Base-by-base conservation (phyloP, 208 protist species). In the Balamuthia mandrillaris region DNA sequence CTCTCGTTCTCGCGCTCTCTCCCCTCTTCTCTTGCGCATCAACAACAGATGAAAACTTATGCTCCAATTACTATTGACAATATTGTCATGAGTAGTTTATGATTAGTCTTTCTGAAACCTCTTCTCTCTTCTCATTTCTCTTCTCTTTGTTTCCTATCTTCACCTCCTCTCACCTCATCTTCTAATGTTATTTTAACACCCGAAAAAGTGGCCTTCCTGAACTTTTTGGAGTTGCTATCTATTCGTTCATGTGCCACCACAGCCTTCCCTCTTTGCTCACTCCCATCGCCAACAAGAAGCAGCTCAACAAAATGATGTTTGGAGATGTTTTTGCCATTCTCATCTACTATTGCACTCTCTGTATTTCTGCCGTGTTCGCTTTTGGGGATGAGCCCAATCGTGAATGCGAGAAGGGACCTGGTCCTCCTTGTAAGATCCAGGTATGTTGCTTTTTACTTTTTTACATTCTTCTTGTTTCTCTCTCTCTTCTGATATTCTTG, bases 191-290 rank as follows among this genome's bases (percentile, higher is more conserved):
- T 18, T 54, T 54, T 54, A 54, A 54, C 18, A n/a, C 47, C 47
- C 18, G 47, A 12, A 12, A 39, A 33, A 70, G 44, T 37, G 29
- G 45, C 41, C 41, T 91, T 33, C 60, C 87, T 24, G 29, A 21
- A 3, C 68, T 92, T 3, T 92, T 88, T 83, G 88, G 89, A 45
- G 79, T 77, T 44, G 42, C 33, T 14, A 82, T 92, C 33, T 92
- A 92, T 75, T 61, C 86, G 12, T 92, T 92, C n/a, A 92, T 92
- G 90, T 90, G 83, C 42, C 90, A 92, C 75, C 90, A 92, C 54
- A 78, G 47, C 18, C 37, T 91, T 9, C 89, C 89, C 47, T 72
- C 81, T 0, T 87, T 91, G 52, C 49, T 91, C 49, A 70, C 58
- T 51, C 89, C 87, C 21, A 83, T 91, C 24, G 10, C 58, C 29